Evolutionary conservation across 129 eudicot species (phyloP), one percentile per base, ranked within the genome.

Genomic region (Ambrosia artemisiifolia): DNA sequence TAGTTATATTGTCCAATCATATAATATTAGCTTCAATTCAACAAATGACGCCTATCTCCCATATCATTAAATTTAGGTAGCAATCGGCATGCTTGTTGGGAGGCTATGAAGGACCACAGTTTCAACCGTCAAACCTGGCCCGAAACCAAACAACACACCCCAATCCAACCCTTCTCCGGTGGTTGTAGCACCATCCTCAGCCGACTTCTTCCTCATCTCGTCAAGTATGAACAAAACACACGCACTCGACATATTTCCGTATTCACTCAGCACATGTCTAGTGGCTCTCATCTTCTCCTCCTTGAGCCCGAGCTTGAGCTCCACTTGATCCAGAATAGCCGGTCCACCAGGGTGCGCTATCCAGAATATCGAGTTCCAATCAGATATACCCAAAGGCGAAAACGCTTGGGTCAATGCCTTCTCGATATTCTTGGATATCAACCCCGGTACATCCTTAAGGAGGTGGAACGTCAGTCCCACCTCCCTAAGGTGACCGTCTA

Each of bases 331-430:
- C 46, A 85, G 49, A 5, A 85, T 82, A 2, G 90, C 90, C 1
- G 90, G 87, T 3, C 90, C 90, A 0, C 90, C 82, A 0, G 82
- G 82, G 14, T 78, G 82, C 3, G 82, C 77, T 34, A 71, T 63
- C 82, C 92, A 89, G 75, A 89, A 89, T 2, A 89, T 30, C 0
- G 90, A 82, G 84, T 89, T 89, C 88, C 92, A 85, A 12, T 82
- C 89, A 2, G 50, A 53, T 12, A 85, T 75, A 2, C 86, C 89
- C 11, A 85, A 73, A 0, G 89, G 89, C 9, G 77, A 43, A 75
- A 85, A 82, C 0, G 86, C 89, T 12, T 79, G 84, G 16, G 56
- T 48, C 7, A 85, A 33, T 1, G 84, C 80, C 71, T 82, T 85
- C 42, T 82, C 86, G 2, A 85, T 85, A 70, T 85, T 85, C 75